These are phyloP conservation scores for Wickerhamiella azyma DNA, from an alignment of 805 yeast species.

Conservation along the genomic window DNA sequence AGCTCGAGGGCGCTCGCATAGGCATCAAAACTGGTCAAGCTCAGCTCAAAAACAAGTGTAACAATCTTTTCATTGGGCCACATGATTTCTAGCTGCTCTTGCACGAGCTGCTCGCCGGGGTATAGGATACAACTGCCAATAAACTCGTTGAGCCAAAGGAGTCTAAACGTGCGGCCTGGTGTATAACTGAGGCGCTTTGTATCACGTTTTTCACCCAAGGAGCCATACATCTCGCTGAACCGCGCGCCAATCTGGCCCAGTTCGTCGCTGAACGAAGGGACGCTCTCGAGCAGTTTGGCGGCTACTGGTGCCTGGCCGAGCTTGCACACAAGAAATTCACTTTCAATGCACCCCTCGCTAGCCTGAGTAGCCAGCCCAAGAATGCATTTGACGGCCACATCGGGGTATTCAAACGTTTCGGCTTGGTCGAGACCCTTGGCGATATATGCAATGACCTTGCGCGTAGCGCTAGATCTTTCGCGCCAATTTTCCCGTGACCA, in stretches of 20 bases:
- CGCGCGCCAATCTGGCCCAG: neutral
- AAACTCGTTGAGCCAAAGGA: slow-evolving; percentile 19
- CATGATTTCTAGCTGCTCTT: slow-evolving; percentile 14
- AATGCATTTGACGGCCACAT: neutral
- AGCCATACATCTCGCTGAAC: neutral
- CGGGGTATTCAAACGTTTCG: neutral
- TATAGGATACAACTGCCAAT: slow-evolving; percentile 11
- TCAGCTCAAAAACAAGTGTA: slow-evolving; percentile 27
- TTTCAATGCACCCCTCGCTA: slow-evolving; percentile 11
- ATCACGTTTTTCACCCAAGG: neutral
- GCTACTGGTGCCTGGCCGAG: neutral
- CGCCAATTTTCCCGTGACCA: slow-evolving; percentile 7
- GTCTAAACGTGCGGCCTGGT: slow-evolving; percentile 12
- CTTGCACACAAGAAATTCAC: slow-evolving; percentile 7
- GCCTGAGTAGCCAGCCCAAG: slow-evolving; percentile 12
- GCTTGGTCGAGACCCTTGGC: slow-evolving; percentile 12
- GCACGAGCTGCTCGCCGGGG: slow-evolving; percentile 7
- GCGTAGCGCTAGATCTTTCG: neutral
- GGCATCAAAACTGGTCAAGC: slow-evolving; percentile 34
- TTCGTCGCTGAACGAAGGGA: neutral
- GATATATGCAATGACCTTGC: slow-evolving; percentile 11
- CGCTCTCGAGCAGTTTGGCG: neutral
- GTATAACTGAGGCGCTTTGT: slow-evolving; percentile 1
- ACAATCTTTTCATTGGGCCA: slow-evolving; percentile 20
- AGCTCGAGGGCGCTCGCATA: slow-evolving; percentile 28